A percentile compares a stretch with the other conserved stretches of the same genome.
Conservation (phyloP, 768 basidiomycete species). For the Boletus patriciae region DNA sequence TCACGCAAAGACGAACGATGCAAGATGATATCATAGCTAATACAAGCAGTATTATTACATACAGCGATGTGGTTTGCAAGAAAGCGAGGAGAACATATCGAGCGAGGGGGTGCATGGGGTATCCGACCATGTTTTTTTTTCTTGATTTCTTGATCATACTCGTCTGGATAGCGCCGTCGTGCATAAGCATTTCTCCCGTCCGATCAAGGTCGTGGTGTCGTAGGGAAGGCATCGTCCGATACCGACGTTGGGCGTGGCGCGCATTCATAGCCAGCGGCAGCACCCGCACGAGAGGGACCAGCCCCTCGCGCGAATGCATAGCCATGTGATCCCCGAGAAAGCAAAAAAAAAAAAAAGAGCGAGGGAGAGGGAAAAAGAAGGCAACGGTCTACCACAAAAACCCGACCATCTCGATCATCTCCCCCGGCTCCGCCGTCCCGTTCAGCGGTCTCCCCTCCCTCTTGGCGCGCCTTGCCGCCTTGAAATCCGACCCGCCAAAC, state of each 20-base stretch:
- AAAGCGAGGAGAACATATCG: neutral
- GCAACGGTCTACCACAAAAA: conserved; percentile 15
- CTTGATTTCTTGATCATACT: neutral
- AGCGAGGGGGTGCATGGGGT: neutral
- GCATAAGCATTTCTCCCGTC: neutral
- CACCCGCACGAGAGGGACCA: neutral
- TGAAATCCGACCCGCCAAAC: conserved; percentile 31
- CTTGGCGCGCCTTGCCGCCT: conserved; percentile 29
- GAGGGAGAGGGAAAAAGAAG: too few relatives aligned
- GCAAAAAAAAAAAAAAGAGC: neutral
- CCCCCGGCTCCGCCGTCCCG: conserved; percentile 13
- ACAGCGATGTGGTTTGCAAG: neutral
- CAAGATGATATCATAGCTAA: too few relatives aligned
- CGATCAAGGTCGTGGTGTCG: neutral
- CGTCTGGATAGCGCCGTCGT: neutral
- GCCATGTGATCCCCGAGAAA: neutral
- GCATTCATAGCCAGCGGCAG: neutral
- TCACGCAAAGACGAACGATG: too few relatives aligned
- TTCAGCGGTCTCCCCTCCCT: conserved; percentile 17
- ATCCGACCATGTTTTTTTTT: too few relatives aligned
- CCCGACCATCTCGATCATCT: conserved; percentile 33
- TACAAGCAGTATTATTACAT: neutral
- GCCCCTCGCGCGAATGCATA: neutral
- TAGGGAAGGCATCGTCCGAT: neutral
- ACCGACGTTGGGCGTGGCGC: neutral